These are phyloP conservation scores for Triticum dicoccoides DNA, from an alignment of 176 grass and related monocot genomes.

Conservation along the genomic window DNA sequence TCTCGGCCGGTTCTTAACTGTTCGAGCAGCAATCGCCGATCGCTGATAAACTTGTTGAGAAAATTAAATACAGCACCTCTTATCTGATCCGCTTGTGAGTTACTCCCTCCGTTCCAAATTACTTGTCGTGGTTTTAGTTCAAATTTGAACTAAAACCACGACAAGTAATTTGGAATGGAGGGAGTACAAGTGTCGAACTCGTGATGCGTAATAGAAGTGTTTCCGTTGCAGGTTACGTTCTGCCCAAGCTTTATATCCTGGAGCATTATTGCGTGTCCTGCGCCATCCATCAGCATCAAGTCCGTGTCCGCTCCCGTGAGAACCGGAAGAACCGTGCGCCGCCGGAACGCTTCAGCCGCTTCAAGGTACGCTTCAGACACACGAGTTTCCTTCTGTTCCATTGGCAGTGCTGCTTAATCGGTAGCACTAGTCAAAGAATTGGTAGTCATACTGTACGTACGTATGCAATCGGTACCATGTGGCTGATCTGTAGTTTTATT, in stretches of 20 bases:
- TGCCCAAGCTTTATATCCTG: too few species aligned
- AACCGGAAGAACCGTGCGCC: slow-evolving; percentile 59
- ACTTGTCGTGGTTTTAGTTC: too few species aligned
- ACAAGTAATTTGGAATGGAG: too few species aligned
- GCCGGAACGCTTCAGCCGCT: slow-evolving; percentile 63
- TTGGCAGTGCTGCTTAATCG: background rate
- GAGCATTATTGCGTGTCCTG: slow-evolving; percentile 70
- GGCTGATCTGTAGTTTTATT: background rate
- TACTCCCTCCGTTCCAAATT: too few species aligned
- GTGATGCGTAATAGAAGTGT: too few species aligned
- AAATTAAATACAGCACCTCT: background rate
- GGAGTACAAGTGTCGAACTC: too few species aligned
- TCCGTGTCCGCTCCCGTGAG: slow-evolving; percentile 68
- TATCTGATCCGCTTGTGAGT: background rate
- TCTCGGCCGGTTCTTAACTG: background rate
- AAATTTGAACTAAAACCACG: too few species aligned
- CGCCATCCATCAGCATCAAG: slow-evolving; percentile 72
- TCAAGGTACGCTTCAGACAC: slow-evolving; percentile 38
- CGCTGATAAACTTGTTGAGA: too few species aligned
- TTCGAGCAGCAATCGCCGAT: background rate
- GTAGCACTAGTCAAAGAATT: background rate
- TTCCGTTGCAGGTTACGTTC: too few species aligned
- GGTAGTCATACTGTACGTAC: too few species aligned
- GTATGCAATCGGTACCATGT: too few species aligned
- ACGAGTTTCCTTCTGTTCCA: background rate